Evolutionary conservation across 805 yeast species (phyloP).

Genomic region (Candida dendrica): DNA sequence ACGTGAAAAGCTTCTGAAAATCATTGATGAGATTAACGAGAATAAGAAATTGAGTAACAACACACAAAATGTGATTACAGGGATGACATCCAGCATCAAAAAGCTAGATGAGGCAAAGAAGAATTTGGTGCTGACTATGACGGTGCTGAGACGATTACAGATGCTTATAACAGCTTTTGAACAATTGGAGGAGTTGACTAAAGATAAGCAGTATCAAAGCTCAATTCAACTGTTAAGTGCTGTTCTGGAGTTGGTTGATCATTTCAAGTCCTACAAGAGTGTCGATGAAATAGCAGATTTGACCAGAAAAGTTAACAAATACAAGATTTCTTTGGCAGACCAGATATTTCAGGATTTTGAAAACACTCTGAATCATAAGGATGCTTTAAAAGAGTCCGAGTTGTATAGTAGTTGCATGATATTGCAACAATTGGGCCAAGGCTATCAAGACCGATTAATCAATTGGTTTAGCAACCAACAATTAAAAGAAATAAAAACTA

Average conservation of each 20-base stretch:
- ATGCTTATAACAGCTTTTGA: constrained; percentile 76
- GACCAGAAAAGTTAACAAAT: constrained; percentile 48
- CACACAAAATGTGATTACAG: constrained; percentile 57
- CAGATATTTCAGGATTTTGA: constrained; percentile 73
- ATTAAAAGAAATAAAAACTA: constrained; percentile 64
- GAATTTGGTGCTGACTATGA: constrained; percentile 79
- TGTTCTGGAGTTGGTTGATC: constrained; percentile 62
- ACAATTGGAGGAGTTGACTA: constrained; percentile 41
- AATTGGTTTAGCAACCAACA: constrained; percentile 69
- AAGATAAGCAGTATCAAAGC: constrained; percentile 40
- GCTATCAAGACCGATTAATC: constrained; percentile 51
- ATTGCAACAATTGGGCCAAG: constrained; percentile 54
- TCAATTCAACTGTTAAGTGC: constrained; percentile 60
- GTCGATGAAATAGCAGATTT: constrained; percentile 71
- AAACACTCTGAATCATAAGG: constrained; percentile 29
- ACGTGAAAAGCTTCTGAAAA: constrained; percentile 22
- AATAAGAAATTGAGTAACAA: constrained; percentile 41
- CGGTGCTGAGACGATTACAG: constrained; percentile 77
- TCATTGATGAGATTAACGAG: constrained; percentile 38
- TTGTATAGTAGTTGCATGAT: constrained; percentile 63
- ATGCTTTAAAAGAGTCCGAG: constrained; percentile 19
- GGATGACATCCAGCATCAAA: constrained; percentile 73
- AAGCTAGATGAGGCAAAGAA: constrained; percentile 74
- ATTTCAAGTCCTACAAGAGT: constrained; percentile 75
- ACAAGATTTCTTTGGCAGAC: constrained; percentile 56